Evolutionary conservation across 768 basidiomycete species (phyloP), one percentile per base, ranked within the genome.

Genomic region (Chiua virens): DNA sequence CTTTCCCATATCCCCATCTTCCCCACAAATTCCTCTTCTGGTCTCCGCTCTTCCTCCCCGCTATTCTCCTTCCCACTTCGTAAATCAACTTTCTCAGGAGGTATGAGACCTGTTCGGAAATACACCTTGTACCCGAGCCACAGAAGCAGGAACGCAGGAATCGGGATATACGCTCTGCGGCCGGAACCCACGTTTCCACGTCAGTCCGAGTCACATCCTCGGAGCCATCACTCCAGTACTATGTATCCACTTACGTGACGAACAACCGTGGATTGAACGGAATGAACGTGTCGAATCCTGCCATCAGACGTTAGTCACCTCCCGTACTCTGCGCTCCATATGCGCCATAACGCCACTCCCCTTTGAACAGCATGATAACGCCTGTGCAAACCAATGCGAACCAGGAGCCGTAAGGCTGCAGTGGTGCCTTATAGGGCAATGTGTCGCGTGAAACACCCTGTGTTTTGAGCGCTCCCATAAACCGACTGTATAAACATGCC

Each of bases 281-380:
- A 4, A 75, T 59, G 58, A 76, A 74, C 0, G 71, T 69, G 53
- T 72, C 67, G 45, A 73, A 75, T 18, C 68, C 67, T 74, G 61
- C 28, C 15, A 34, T 34, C 34, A 17, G 7, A 18, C 21, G 44
- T 35, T 41, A 27, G 28, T 49, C 34, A 34, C 34, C 50, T 42
- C 53, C 11, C 13, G 18, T 35, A 20, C 27, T 3, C 34, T 17
- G 34, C 25, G 17, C 7, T 10, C 5, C 8, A 30, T 5, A 6
- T 37, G 8, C 25, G 1, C 28, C 34, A 17, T 34, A 17, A 17
- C 34, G 34, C 34, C 36, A 45, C 36, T 34, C 73, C 71, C 81
- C 81, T 67, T 85, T 83, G 75, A 84, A 85, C 5, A 84, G 25
- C 5, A 78, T 78, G 59, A 84, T 82, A 53, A 82, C 71, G 4